Base-by-base conservation (phyloP, 768 basidiomycete genomes). In the Psilocybe tampanensis region DNA sequence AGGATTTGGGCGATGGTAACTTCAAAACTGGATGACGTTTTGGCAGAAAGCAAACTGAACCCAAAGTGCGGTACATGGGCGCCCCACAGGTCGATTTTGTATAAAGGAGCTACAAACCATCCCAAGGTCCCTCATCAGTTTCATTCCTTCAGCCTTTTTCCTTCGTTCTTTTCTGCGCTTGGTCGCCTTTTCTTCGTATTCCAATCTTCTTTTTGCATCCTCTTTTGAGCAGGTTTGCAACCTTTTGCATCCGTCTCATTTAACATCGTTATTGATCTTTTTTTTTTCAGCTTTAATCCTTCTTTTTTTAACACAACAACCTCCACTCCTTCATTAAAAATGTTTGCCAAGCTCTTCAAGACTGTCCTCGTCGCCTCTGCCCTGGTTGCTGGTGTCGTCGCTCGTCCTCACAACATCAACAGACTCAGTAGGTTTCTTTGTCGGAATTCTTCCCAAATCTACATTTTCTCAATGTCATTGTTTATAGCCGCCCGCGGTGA, bases 341-440 rank as follows among this genome's bases (percentile, higher is more conserved):
- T 65, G 62, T 63, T 67, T 43, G 52, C 60, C 59, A 67, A 64
- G 33, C 55, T 66, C 54, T 48, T 61, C 59, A 57, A 54, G 32
- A 56, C 59, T 43, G 42, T 61, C 19, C 42, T 64, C 41, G 47
- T 62, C 32, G 61, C 60, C 45, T 63, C 62, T 54, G 53, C 66
- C 45, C 51, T 60, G 36, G 55, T 67, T 32, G 52, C 58, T 32
- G 56, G 62, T 19, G 60, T 60, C 32, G 53, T 45, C 18, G 56
- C 66, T 15, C 60, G 57, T 23, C 60, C 62, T 19, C 41, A 55
- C 18, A 39, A 48, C 34, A 34, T 50, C 23, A 49, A 57, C 48
- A 57, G 54, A 21, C 54, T 60, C 44, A 56, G 62, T 63, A 36
- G 24, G 56, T 56, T 18, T 19, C 6, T 12, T 18, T 18, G 6